These are phyloP conservation scores for Heracleum sosnowskyi DNA, from an alignment of 129 eudicot species.

Conservation along the genomic window DNA sequence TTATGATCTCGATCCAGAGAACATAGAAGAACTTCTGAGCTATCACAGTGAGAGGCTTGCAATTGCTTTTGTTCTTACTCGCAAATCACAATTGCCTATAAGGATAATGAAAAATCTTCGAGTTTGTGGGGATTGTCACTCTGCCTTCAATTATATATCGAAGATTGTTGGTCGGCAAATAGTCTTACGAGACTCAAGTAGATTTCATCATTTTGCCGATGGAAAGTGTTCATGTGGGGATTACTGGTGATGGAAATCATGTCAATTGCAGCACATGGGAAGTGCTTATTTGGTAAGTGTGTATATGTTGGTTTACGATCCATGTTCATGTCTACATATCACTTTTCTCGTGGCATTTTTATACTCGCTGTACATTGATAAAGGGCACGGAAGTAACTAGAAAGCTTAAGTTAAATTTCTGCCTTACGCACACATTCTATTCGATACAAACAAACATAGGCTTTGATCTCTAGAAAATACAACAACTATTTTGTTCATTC, in stretches of 20 bases:
- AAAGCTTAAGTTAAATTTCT: no score
- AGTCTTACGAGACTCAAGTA: conserved; percentile 69
- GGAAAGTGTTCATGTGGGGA: conserved; percentile 90
- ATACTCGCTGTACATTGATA: not conserved
- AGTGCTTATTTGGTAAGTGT: not conserved
- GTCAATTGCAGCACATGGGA: not conserved
- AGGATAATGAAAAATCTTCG: conserved; percentile 92
- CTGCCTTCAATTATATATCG: conserved; percentile 61
- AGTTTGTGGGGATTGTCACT: conserved; percentile 90
- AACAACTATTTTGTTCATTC: no score
- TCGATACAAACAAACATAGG: no score
- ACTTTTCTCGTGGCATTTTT: no score
- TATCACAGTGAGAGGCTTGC: conserved; percentile 94
- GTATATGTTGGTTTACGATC: not conserved
- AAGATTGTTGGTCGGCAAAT: conserved; percentile 62
- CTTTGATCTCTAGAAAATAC: no score
- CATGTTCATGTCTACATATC: not conserved
- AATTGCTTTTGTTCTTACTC: conserved; percentile 77
- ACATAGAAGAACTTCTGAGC: conserved; percentile 73
- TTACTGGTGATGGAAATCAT: conserved; percentile 40
- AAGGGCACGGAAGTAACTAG: not conserved
- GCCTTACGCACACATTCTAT: no score
- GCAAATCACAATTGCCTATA: conserved; percentile 59
- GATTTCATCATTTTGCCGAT: conserved; percentile 79
- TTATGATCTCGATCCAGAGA: conserved; percentile 81